Evolutionary conservation across 768 basidiomycete species (phyloP), one percentile per base, ranked within the genome.

Genomic region (Lactarius pseudohatsudake): DNA sequence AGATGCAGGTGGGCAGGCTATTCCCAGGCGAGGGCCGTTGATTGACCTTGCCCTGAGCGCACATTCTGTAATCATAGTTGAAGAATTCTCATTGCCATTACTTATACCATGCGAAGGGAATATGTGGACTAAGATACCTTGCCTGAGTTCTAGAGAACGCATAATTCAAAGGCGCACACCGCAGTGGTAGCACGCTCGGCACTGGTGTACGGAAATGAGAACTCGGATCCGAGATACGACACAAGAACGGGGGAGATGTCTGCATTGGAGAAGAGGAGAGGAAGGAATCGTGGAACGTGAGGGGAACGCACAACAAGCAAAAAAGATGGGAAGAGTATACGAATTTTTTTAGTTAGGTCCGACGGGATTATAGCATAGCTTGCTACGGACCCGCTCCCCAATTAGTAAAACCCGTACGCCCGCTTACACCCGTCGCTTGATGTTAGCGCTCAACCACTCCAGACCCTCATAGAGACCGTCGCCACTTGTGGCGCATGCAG

Each of bases 401-500:
- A 75, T 75, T 67, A 72, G 73, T 70, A 72, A 64, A 74, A 65
- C 59, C 47, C 73, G 72, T 65, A 72, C 68, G 71, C 65, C 36
- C 59, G 57, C 60, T 86, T 86, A 91, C 80, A 82, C 81, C 78
- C 89, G 88, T 77, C 89, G 88, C 81, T 91, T 92, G 81, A 94
- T 90, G 84, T 94, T 94, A 72, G 86, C 85, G 72, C 89, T 91
- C 85, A 94, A 81, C 96, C 95, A 98, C 81, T 98, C 96, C 72
- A 97, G 84, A 79, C 96, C 96, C 81, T 98, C 96, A 78, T 98
- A 98, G 65, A 98, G 84, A 81, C 97, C 97, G 76, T 98, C 97
- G 71, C 96, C 97, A 72, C 92, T 96, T 55, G 97, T 98, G 64
- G 97, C 97, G 76, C 96, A 99, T 55, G 97, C 95, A 71, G 96